A percentile compares a stretch with the other conserved stretches of the same genome.
phyloP scores from a whole-genome alignment of 2,329 filamentous ascomycete genomes.

The Nigrospora sphaerica region DNA sequence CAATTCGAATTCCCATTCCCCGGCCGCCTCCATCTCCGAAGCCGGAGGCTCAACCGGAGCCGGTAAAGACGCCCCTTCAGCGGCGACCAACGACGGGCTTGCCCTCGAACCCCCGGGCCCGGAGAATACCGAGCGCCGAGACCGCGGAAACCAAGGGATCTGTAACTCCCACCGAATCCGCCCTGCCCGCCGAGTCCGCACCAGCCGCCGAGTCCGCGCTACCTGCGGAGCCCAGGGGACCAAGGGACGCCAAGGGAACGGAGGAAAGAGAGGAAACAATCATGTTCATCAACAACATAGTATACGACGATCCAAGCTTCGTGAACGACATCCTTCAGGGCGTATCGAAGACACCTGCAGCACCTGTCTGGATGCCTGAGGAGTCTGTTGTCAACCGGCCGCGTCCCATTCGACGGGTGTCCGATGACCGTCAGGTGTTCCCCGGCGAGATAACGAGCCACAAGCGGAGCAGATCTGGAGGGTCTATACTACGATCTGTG shows the following conservation, averaged over 20 bases:
- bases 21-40: conserved; percentile 21
- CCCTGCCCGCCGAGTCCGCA: background rate
- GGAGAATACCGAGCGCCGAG: conserved; percentile 21
- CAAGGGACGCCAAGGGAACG: conserved; percentile 1
- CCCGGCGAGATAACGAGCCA: conserved; percentile 37
- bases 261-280: conserved; percentile 36
- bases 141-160: conserved; percentile 20
- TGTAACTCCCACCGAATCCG: background rate
- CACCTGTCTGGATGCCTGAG: background rate
- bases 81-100: conserved; percentile 38
- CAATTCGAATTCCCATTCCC: conserved; percentile 24
- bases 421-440: conserved; percentile 38
- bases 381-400: conserved; percentile 46
- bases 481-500: conserved; percentile 35
- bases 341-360: conserved; percentile 23
- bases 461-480: conserved; percentile 41
- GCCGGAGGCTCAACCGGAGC: conserved; percentile 20
- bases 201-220: no score
- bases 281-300: conserved; percentile 49
- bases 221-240: background rate
- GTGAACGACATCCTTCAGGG: conserved; percentile 43
- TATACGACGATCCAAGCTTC: conserved; percentile 43
- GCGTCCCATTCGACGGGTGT: conserved; percentile 46
- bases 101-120: conserved; percentile 37
- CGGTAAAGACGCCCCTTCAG: conserved; percentile 32